Evolutionary conservation across 257 asterid genomes (phyloP).

Genomic region (Echites panduratus): DNA sequence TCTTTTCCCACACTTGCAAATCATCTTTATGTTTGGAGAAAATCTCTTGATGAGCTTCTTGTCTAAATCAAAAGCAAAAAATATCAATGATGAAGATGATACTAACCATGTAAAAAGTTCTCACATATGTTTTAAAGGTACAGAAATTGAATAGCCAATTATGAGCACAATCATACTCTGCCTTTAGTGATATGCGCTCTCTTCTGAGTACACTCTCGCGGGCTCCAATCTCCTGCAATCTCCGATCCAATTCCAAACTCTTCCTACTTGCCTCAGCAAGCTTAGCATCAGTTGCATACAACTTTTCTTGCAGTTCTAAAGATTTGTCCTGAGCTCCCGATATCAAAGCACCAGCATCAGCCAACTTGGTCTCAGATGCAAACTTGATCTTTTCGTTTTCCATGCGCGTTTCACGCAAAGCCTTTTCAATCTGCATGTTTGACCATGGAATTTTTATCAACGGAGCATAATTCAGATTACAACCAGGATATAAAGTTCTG

Average conservation of each 20-base stretch:
- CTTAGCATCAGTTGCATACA: slow-evolving; percentile 70
- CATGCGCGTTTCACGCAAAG: slow-evolving; percentile 42
- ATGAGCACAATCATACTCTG: slow-evolving; percentile 54
- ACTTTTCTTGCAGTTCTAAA: slow-evolving; percentile 57
- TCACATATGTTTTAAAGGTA: not conserved
- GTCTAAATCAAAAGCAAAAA: slow-evolving; percentile 31
- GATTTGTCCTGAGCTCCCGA: slow-evolving; percentile 61
- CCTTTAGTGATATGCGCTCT: slow-evolving; percentile 61
- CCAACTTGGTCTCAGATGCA: slow-evolving; percentile 52
- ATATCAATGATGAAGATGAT: not conserved
- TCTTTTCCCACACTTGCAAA: slow-evolving; percentile 64
- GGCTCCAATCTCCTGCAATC: slow-evolving; percentile 63
- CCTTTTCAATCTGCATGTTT: slow-evolving; percentile 56
- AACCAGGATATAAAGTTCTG: not conserved
- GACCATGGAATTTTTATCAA: slow-evolving; percentile 10
- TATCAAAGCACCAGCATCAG: slow-evolving; percentile 57
- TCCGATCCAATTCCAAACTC: slow-evolving; percentile 71
- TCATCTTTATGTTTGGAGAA: slow-evolving; percentile 61
- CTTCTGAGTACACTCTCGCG: slow-evolving; percentile 67
- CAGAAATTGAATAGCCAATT: slow-evolving; percentile 5
- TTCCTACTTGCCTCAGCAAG: slow-evolving; percentile 79
- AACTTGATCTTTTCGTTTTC: slow-evolving; percentile 55
- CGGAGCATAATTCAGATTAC: not conserved
- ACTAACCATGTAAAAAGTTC: slow-evolving; percentile 6
- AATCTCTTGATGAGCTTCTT: slow-evolving; percentile 63